These are phyloP conservation scores for Tripidium arundinaceum DNA, from an alignment of 202 grass and related monocot species.

Conservation along the genomic window DNA sequence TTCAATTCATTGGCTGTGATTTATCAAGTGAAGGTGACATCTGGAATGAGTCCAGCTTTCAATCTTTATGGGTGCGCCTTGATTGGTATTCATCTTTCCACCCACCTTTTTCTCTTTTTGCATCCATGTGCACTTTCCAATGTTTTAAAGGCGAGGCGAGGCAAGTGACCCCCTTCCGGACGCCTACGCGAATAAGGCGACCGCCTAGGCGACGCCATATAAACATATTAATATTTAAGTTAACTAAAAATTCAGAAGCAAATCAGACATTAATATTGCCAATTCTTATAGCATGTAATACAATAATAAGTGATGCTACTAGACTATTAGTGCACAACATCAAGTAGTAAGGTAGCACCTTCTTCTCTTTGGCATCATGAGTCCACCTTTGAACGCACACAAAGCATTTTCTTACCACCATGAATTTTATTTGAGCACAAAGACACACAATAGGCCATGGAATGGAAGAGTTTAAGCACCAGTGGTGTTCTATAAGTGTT, in stretches of 20 bases:
- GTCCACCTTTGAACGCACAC: neutral
- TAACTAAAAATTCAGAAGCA: no score
- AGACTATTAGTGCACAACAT: no score
- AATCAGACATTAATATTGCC: no score
- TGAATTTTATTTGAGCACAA: neutral
- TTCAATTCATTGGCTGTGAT: conserved; percentile 32
- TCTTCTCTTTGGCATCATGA: no score
- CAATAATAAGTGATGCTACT: no score
- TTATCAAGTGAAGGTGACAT: conserved; percentile 79
- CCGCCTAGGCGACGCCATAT: no score
- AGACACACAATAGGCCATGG: neutral
- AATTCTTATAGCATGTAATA: no score
- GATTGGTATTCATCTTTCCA: conserved; percentile 62
- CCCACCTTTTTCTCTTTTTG: neutral
- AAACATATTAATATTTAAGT: no score
- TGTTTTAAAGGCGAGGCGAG: no score
- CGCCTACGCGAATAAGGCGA: no score
- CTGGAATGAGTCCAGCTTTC: conserved; percentile 95
- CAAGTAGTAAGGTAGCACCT: no score
- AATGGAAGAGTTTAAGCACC: neutral
- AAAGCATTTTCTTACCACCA: neutral
- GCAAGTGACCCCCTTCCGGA: no score
- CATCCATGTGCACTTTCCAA: neutral
- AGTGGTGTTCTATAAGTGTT: neutral
- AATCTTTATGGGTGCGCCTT: conserved; percentile 94